A percentile compares a stretch with the other conserved stretches of the same genome.
Evolutionary conservation across 345 rosid genomes (phyloP).

Genomic region (Nephelium lappaceum): DNA sequence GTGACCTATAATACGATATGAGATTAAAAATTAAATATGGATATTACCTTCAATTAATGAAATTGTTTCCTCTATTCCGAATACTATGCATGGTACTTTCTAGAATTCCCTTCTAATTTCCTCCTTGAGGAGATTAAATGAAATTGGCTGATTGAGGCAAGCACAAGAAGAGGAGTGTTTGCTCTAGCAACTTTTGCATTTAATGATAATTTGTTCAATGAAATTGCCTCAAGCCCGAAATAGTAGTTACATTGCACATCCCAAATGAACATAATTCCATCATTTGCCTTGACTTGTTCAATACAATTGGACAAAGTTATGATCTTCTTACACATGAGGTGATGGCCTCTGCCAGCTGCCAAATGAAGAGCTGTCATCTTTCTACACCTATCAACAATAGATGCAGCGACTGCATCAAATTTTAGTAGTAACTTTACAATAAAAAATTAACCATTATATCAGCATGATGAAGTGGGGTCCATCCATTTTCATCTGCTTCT

Average conservation of each 20-base stretch:
- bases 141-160: too few relatives aligned
- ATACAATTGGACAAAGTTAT: not conserved
- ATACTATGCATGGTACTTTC: too few relatives aligned
- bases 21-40: too few relatives aligned
- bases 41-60: too few relatives aligned
- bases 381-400: not conserved
- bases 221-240: too few relatives aligned
- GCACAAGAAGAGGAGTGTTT: not conserved
- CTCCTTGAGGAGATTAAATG: too few relatives aligned
- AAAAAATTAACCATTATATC: not conserved
- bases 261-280: constrained; percentile 1
- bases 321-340: not conserved
- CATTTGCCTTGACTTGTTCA: not conserved
- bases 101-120: too few relatives aligned
- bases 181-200: not conserved
- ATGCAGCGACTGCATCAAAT: not conserved
- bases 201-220: not conserved
- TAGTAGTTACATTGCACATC: not conserved
- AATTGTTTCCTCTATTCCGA: too few relatives aligned
- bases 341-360: not conserved
- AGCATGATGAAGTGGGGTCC: constrained; percentile 13
- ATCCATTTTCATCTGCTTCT: not conserved
- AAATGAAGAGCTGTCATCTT: constrained; percentile 11
- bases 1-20: too few relatives aligned
- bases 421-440: not conserved